Evolutionary conservation across 352 stramenopile species (phyloP).

Genomic region (Globisporangium radiosum): DNA sequence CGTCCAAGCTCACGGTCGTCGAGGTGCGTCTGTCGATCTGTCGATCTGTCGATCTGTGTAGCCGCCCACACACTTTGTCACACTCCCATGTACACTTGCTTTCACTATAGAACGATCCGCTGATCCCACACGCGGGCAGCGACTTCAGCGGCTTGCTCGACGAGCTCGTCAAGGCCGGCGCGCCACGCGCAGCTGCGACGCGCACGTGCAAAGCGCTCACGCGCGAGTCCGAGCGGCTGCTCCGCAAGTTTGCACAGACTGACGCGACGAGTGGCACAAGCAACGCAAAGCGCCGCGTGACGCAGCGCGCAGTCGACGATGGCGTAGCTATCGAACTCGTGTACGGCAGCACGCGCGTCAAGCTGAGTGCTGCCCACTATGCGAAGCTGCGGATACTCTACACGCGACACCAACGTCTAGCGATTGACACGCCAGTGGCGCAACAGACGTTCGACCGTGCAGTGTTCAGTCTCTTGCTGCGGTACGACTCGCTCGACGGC

Average conservation of each 20-base stretch:
- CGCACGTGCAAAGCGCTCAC: slow-evolving; percentile 62
- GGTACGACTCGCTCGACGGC: slow-evolving; percentile 92
- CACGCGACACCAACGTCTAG: slow-evolving; percentile 32
- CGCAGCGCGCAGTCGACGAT: slow-evolving; percentile 24
- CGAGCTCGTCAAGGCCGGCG: slow-evolving; percentile 67
- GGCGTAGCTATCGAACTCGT: slow-evolving; percentile 35
- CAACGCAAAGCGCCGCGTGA: slow-evolving; percentile 36
- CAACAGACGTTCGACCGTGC: slow-evolving; percentile 54
- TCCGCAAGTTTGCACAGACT: slow-evolving; percentile 46
- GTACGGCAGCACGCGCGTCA: slow-evolving; percentile 66
- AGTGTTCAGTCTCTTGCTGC: slow-evolving; percentile 85
- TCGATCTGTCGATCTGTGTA: no score
- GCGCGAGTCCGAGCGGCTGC: slow-evolving; percentile 40
- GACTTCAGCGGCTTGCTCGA: slow-evolving; percentile 70
- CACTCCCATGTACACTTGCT: no score
- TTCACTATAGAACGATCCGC: neutral
- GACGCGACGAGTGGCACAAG: slow-evolving; percentile 19
- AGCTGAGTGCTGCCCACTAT: slow-evolving; percentile 78
- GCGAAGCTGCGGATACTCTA: slow-evolving; percentile 85
- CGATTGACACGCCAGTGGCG: slow-evolving; percentile 14
- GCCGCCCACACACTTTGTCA: no score
- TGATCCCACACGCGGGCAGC: slow-evolving; percentile 62
- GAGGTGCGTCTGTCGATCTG: slow-evolving; percentile 19
- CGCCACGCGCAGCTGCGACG: slow-evolving; percentile 46
- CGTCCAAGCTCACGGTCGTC: slow-evolving; percentile 42